These are phyloP conservation scores for Chaetomium tenue DNA, from an alignment of 495 filamentous ascomycete genomes.

Conservation along the genomic window DNA sequence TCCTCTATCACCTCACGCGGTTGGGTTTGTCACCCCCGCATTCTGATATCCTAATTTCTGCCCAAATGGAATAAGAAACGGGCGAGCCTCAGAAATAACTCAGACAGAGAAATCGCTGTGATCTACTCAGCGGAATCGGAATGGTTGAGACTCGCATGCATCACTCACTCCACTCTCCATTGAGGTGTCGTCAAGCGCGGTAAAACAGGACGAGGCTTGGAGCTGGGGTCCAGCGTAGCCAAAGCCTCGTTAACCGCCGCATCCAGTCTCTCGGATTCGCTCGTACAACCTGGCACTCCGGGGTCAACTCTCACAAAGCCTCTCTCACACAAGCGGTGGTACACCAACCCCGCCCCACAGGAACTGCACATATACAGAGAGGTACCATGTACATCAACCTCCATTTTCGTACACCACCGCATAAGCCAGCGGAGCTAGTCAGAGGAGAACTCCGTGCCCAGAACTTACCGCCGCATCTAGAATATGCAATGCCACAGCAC, in stretches of 20 bases:
- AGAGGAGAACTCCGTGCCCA: background rate
- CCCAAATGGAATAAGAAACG: background rate
- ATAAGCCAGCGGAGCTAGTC: background rate
- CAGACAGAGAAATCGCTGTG: background rate
- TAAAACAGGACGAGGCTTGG: background rate
- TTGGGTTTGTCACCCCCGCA: background rate
- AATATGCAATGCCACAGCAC: background rate
- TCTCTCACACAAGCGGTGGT: background rate
- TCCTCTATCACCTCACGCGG: background rate
- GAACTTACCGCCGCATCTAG: background rate
- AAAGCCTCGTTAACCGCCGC: slow-evolving; percentile 2
- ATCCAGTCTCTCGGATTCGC: slow-evolving; percentile 9
- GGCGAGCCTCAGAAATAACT: background rate
- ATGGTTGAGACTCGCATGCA: background rate
- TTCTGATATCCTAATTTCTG: background rate
- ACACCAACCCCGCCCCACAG: background rate
- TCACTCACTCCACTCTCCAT: background rate
- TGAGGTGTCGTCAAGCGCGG: background rate
- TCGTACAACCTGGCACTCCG: background rate
- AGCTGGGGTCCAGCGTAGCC: background rate
- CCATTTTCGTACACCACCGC: background rate
- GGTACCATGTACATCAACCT: no score
- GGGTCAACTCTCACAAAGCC: background rate
- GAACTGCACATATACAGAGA: no score
- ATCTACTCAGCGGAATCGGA: background rate